phyloP scores from a whole-genome alignment of 129 eudicot genomes.

The Chrysanthemum seticuspe region DNA sequence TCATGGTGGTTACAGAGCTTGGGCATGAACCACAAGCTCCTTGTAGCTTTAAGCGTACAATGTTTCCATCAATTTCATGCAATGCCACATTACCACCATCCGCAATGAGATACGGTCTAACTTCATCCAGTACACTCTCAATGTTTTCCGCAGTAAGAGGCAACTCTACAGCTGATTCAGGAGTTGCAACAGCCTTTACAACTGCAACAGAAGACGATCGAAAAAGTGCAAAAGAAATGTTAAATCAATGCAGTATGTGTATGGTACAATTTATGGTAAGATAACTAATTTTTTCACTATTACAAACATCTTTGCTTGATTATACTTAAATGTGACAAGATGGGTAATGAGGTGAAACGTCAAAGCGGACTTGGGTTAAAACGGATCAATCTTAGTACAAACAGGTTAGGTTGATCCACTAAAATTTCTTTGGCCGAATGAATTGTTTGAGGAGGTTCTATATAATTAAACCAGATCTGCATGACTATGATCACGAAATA shows the following conservation, averaged over 20 bases:
- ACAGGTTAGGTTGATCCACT: too few species aligned
- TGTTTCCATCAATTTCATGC: conserved; percentile 88
- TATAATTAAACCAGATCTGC: too few species aligned
- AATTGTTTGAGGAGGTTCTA: too few species aligned
- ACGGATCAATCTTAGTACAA: too few species aligned
- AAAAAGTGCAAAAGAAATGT: not conserved
- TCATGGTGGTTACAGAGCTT: conserved; percentile 85
- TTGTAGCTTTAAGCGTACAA: conserved; percentile 83
- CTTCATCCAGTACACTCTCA: conserved; percentile 83
- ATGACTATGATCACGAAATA: too few species aligned
- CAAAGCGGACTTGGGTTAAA: too few species aligned
- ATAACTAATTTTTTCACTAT: too few species aligned
- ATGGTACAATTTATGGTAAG: not conserved
- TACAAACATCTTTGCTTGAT: not conserved
- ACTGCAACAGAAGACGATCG: conserved; percentile 43
- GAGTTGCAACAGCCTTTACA: conserved; percentile 76
- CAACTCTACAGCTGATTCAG: conserved; percentile 68
- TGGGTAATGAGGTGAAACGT: too few species aligned
- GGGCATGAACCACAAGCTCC: conserved; percentile 99
- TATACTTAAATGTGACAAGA: not conserved
- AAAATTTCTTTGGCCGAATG: too few species aligned
- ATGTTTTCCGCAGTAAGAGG: conserved; percentile 93
- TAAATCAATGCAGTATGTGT: conserved; percentile 6
- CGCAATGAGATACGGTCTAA: conserved; percentile 87
- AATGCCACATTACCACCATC: conserved; percentile 97